Base-by-base conservation (phyloP, 768 basidiomycete genomes). In the Kwoniella bestiolae region DNA sequence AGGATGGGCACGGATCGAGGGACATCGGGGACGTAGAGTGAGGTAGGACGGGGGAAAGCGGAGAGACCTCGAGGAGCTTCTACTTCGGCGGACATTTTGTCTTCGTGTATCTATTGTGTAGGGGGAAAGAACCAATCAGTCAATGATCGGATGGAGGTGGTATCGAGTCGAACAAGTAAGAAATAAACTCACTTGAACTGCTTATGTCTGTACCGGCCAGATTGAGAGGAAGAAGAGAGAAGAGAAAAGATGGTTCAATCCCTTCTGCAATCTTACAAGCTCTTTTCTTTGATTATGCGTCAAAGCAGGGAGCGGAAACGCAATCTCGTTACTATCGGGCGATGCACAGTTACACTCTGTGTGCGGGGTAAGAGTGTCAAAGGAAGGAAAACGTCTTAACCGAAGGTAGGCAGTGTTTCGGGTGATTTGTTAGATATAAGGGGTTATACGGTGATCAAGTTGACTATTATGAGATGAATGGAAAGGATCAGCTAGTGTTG, bases 11-110 rank as follows among this genome's bases (percentile, higher is more conserved):
- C 51, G 29, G 70, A 56, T 63, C 65, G n/a, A 32, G 52, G 32
- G 63, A 66, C 31, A 47, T 63, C 65, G 32, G 52, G 58, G 32
- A 63, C 56, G 52, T 52, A 68, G 0, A 75, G 68, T 16, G 74
- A 73, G n/a, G 71, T 68, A 5, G 69, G 67, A 3, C 71, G 71
- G 34, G 74, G 60, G 55, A 75, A 72, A 12, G 64, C 58, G 18
- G 70, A 64, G 21, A 46, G 63, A 28, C 38, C 21, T 56, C 55
- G 32, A 18, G 55, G 47, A 16, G 67, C 44, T 49, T 60, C 58
- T 8, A 56, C 44, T 32, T 66, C 67, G 64, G 41, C 58, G 18
- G 63, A 60, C 65, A 63, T 65, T 18, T 11, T 64, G 5, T 29
- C 35, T n/a, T 35, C 53, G 49, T 53, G 38, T 61, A 41, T 50